These are phyloP conservation scores for Coniophora puteana DNA, from an alignment of 1,284 basidiomycete genomes.

Conservation along the genomic window DNA sequence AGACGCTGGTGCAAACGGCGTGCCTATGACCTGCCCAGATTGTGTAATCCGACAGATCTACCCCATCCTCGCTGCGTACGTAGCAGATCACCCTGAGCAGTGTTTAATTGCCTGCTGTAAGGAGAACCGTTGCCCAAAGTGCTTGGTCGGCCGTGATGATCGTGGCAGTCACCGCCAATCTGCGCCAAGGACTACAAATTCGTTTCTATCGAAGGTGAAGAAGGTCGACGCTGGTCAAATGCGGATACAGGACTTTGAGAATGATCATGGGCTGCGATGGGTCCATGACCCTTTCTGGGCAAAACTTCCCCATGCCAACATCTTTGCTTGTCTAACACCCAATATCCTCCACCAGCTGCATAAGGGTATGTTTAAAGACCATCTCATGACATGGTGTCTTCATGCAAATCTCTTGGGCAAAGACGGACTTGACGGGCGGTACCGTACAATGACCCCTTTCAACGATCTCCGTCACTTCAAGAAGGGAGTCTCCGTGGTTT, in stretches of 20 bases:
- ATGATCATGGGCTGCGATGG: constrained; percentile 7
- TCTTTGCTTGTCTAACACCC: constrained; percentile 21
- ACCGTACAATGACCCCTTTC: constrained; percentile 9
- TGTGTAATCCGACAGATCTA: constrained; percentile 10
- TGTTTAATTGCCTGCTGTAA: constrained; percentile 20
- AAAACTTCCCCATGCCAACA: constrained; percentile 17
- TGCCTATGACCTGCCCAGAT: constrained; percentile 20
- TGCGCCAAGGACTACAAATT: not conserved
- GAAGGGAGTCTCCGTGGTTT: constrained; percentile 12
- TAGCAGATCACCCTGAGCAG: constrained; percentile 20
- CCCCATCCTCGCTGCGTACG: constrained; percentile 17
- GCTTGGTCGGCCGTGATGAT: constrained; percentile 9
- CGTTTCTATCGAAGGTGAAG: not conserved
- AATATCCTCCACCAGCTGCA: constrained; percentile 30
- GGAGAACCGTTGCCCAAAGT: constrained; percentile 17
- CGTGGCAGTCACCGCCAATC: constrained; percentile 6
- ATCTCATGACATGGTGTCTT: constrained; percentile 7
- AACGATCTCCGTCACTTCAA: constrained; percentile 13
- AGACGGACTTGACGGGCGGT: constrained; percentile 13
- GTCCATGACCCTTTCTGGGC: constrained; percentile 22
- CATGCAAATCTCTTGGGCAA: not conserved
- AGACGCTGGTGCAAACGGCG: constrained; percentile 16
- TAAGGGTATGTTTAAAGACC: constrained; percentile 28
- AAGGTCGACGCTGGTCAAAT: constrained; percentile 2
- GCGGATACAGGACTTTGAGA: constrained; percentile 1